Conservation (phyloP, 768 basidiomycete species). For the Amanita exitialis region DNA sequence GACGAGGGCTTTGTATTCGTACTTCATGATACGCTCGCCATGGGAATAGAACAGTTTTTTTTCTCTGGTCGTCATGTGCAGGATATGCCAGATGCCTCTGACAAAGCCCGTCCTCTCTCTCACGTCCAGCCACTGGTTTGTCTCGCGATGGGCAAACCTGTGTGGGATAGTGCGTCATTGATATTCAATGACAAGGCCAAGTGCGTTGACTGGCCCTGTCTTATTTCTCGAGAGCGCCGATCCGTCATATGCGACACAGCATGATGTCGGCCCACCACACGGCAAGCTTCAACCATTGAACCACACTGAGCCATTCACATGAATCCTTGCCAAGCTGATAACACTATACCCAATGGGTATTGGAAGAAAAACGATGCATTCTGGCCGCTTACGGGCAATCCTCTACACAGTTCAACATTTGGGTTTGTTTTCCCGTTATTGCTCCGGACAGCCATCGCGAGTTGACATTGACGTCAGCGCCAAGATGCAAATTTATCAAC, state of each 20-base stretch:
- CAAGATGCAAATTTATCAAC: background rate
- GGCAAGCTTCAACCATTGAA: too few species aligned
- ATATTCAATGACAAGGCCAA: background rate
- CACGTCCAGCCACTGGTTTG: background rate
- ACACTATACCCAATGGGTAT: background rate
- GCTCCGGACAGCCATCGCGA: background rate
- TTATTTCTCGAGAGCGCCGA: too few species aligned
- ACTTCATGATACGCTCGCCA: background rate
- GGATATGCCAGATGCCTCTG: background rate
- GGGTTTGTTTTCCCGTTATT: background rate
- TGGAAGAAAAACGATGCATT: background rate
- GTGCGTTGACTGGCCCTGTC: background rate
- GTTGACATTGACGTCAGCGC: background rate
- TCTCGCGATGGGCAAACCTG: background rate
- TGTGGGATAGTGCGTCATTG: background rate
- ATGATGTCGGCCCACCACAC: too few species aligned
- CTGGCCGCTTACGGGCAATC: background rate
- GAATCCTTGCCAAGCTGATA: too few species aligned
- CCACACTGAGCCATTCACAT: too few species aligned
- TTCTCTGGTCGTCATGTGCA: background rate
- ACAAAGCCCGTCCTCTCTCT: background rate
- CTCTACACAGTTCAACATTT: background rate
- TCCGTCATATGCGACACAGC: too few species aligned
- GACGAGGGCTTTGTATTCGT: too few species aligned
- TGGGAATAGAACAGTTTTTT: background rate